Evolutionary conservation across 768 basidiomycete species (phyloP).

Genomic region (Macrocybe gigantea): DNA sequence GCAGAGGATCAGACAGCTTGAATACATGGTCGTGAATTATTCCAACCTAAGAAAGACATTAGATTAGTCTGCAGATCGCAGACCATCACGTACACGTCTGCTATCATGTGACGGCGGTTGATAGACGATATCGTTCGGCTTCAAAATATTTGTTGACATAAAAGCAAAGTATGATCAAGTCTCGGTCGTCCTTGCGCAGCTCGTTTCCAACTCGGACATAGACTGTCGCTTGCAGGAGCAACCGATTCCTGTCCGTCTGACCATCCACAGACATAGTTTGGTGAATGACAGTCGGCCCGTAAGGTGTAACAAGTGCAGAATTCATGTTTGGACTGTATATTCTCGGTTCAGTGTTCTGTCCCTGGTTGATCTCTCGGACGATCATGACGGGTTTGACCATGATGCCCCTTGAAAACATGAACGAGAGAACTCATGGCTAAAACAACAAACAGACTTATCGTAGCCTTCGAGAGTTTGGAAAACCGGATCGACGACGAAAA

Average conservation of each 20-base stretch:
- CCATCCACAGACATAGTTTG: not conserved
- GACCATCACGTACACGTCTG: not conserved
- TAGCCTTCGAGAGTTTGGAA: not conserved
- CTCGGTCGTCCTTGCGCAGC: not conserved
- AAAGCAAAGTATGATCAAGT: slow-evolving; percentile 1
- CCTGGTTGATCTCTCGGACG: not conserved
- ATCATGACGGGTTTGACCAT: not conserved
- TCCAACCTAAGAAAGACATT: not conserved
- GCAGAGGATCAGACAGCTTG: not conserved
- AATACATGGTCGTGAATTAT: not conserved
- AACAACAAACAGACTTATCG: not conserved
- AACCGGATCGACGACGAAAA: slow-evolving; percentile 1
- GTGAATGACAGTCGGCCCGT: slow-evolving; percentile 1
- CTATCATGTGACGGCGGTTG: not conserved
- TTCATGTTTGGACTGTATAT: slow-evolving; percentile 1
- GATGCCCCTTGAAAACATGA: not conserved
- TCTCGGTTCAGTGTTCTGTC: not conserved
- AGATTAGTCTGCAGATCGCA: not conserved
- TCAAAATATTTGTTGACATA: not conserved
- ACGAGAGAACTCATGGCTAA: not conserved
- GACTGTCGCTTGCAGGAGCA: slow-evolving; percentile 1
- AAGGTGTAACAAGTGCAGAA: not conserved
- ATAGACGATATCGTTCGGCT: not conserved
- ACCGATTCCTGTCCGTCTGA: not conserved
- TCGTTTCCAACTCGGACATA: not conserved